These are phyloP conservation scores for Phyllostachys edulis DNA, from an alignment of 176 grass and related monocot genomes.

Conservation along the genomic window DNA sequence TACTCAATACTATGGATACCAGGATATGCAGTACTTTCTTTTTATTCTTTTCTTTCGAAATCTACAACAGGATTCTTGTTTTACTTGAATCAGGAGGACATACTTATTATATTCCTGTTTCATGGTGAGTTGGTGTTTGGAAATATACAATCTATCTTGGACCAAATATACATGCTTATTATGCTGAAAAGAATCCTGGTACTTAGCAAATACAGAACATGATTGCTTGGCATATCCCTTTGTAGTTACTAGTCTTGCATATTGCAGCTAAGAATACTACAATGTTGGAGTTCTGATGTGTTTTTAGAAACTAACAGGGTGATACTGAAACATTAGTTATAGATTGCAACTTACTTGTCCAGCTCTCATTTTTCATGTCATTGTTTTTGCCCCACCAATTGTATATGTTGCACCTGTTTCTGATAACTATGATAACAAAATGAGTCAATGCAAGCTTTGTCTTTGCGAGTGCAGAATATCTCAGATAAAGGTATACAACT, in stretches of 20 bases:
- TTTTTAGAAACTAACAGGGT: not conserved
- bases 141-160: not conserved
- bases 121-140: not conserved
- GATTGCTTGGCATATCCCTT: not conserved
- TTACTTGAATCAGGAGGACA: too few species aligned
- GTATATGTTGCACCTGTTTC: not conserved
- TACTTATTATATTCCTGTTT: not conserved
- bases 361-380: not conserved
- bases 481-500: conserved; percentile 59
- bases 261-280: not conserved
- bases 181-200: not conserved
- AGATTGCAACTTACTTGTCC: not conserved
- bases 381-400: not conserved
- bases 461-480: conserved; percentile 62
- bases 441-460: not conserved
- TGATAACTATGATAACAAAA: too few species aligned
- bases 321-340: not conserved
- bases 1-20: not conserved
- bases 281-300: not conserved
- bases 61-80: too few species aligned
- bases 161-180: not conserved
- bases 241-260: not conserved
- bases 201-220: not conserved
- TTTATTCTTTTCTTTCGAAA: too few species aligned
- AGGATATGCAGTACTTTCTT: too few species aligned